Evolutionary conservation across 2,329 filamentous ascomycete genomes (phyloP).

Genomic region (Aspergillus sp.): DNA sequence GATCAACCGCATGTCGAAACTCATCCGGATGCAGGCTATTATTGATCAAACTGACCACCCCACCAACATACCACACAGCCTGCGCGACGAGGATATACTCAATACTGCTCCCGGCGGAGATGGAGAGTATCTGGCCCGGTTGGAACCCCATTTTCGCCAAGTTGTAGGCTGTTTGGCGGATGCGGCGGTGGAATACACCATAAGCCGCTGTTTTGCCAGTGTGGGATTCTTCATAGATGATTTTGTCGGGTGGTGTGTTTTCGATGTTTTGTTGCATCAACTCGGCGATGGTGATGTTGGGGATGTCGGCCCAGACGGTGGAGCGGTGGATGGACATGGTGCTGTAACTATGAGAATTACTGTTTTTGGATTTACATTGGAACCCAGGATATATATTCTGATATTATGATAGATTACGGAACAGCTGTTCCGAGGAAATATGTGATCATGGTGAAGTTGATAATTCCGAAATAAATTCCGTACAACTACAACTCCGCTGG

Average conservation of each 20-base stretch:
- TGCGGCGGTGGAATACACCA: slow-evolving; percentile 4
- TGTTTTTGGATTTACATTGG: too few relatives aligned
- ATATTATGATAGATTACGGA: too few relatives aligned
- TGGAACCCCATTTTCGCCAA: slow-evolving; percentile 3
- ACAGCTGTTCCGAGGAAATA: too few relatives aligned
- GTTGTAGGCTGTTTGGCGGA: slow-evolving; percentile 5
- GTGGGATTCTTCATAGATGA: slow-evolving; percentile 12
- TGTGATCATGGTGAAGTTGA: too few relatives aligned
- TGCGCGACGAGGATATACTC: slow-evolving; percentile 10
- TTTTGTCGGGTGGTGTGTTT: slow-evolving; percentile 9
- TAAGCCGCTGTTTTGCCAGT: slow-evolving; percentile 9
- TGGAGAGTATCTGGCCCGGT: slow-evolving; percentile 7
- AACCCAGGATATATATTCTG: too few relatives aligned
- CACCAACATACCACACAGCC: slow-evolving; percentile 11
- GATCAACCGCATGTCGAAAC: slow-evolving; percentile 7
- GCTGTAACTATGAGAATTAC: too few relatives aligned
- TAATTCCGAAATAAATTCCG: too few relatives aligned
- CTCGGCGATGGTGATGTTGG: neutral
- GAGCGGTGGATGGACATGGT: too few relatives aligned
- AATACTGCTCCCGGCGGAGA: slow-evolving; percentile 6
- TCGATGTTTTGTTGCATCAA: slow-evolving; percentile 3
- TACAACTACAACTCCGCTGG: too few relatives aligned
- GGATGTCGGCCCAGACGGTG: too few relatives aligned
- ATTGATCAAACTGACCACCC: slow-evolving; percentile 12
- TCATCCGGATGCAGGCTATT: slow-evolving; percentile 5